A percentile compares a stretch with the other conserved stretches of the same genome.
phyloP scores from a whole-genome alignment of 2,329 filamentous ascomycete genomes.

The Colletotrichum cuscutae region DNA sequence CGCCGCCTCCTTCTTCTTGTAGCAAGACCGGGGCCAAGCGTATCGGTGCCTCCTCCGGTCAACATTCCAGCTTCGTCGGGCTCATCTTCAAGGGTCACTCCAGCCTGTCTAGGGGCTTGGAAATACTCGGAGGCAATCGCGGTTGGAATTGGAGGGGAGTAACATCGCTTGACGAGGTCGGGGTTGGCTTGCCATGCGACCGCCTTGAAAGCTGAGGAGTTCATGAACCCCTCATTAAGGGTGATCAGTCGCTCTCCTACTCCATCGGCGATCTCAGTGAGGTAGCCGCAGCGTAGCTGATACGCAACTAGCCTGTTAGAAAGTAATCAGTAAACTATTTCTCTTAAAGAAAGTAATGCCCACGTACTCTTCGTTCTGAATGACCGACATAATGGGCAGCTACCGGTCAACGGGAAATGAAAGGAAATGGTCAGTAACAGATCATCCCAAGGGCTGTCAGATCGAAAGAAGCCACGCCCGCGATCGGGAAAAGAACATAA shows the following conservation, averaged over 20 bases:
- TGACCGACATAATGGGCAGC: slow-evolving; percentile 51
- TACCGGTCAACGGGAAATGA: slow-evolving; percentile 19
- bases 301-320: slow-evolving; percentile 78
- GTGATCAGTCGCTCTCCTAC: slow-evolving; percentile 87
- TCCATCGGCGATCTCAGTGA: slow-evolving; percentile 83
- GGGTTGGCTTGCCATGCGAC: slow-evolving; percentile 83
- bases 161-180: slow-evolving; percentile 81
- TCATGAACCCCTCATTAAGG: slow-evolving; percentile 81
- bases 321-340: background rate
- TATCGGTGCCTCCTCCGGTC: slow-evolving; percentile 74
- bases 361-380: slow-evolving; percentile 55
- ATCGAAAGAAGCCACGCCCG: slow-evolving; percentile 16
- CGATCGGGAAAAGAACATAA: slow-evolving; percentile 25
- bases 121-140: slow-evolving; percentile 87
- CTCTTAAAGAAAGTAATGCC: background rate
- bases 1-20: slow-evolving; percentile 73
- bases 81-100: slow-evolving; percentile 74
- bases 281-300: slow-evolving; percentile 82
- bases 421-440: slow-evolving; percentile 12
- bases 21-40: slow-evolving; percentile 73
- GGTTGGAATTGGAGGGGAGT: slow-evolving; percentile 87
- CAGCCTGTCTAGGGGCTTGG: slow-evolving; percentile 72
- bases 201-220: slow-evolving; percentile 83
- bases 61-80: slow-evolving; percentile 80
- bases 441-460: slow-evolving; percentile 20